These are phyloP conservation scores for Suhomyces ambrosiae DNA, from an alignment of 1,139 yeast genomes.

Conservation along the genomic window DNA sequence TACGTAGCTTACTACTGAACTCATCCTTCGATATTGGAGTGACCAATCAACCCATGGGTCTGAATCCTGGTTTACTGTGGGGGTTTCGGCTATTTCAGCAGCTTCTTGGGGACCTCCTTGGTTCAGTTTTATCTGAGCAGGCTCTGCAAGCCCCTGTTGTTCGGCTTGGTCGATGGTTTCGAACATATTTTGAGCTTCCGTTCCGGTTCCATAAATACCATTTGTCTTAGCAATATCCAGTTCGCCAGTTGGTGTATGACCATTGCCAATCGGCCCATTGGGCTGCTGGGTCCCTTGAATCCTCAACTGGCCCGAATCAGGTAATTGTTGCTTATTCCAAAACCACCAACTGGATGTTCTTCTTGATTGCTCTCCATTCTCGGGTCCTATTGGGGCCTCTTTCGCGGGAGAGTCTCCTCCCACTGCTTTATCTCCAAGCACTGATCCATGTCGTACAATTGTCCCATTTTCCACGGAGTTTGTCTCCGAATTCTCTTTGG, in stretches of 20 bases:
- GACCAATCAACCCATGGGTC: constrained; percentile 20
- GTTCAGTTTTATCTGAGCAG: not conserved
- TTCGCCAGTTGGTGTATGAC: no score
- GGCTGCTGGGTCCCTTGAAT: no score
- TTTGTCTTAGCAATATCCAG: not conserved
- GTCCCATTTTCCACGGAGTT: constrained; percentile 1
- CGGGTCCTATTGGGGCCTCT: not conserved
- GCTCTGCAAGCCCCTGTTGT: no score
- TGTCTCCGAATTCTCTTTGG: constrained; percentile 4
- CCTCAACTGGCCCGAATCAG: no score
- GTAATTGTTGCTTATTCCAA: constrained; percentile 5
- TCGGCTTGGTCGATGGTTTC: no score
- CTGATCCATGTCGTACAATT: no score
- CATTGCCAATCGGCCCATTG: no score
- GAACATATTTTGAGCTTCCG: no score
- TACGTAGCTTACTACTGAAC: constrained; percentile 19
- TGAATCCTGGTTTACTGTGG: not conserved
- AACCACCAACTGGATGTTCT: constrained; percentile 10
- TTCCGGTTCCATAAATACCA: not conserved
- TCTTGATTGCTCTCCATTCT: constrained; percentile 4
- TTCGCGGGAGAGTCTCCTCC: no score
- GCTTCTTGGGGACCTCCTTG: not conserved
- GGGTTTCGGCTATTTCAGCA: not conserved
- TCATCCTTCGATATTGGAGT: constrained; percentile 17
- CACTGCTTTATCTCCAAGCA: not conserved